A percentile compares a stretch with the other conserved stretches of the same genome.
phyloP scores from a whole-genome alignment of 148 eudicot species.

The Dysphania ambrosioides region DNA sequence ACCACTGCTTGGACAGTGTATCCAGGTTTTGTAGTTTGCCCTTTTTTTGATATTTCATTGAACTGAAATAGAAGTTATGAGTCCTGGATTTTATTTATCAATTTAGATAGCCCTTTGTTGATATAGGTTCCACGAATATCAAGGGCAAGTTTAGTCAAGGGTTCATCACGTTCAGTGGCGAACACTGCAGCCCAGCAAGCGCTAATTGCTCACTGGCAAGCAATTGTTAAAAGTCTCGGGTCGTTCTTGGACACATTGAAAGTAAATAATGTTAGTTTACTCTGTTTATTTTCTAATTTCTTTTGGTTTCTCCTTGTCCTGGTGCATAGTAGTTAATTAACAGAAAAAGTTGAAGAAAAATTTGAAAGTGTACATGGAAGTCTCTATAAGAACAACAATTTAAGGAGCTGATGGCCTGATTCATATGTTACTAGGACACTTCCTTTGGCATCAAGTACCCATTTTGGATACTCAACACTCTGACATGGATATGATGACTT shows the following conservation, averaged over 20 bases:
- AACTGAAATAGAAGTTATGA: neutral
- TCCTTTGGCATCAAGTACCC: too few relatives aligned
- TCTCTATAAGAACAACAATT: neutral
- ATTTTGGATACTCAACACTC: too few relatives aligned
- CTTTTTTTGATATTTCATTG: neutral
- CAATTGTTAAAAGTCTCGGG: slow-evolving; percentile 81
- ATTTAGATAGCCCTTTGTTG: neutral
- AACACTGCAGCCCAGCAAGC: slow-evolving; percentile 89
- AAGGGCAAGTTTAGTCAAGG: slow-evolving; percentile 93
- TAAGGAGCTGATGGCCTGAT: neutral
- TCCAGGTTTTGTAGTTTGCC: slow-evolving; percentile 53
- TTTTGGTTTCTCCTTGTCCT: slow-evolving; percentile 5
- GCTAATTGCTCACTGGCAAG: slow-evolving; percentile 97
- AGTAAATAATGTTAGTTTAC: slow-evolving; percentile 67
- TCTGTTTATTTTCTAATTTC: slow-evolving; percentile 4
- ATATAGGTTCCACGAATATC: slow-evolving; percentile 94
- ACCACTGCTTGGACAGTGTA: slow-evolving; percentile 88
- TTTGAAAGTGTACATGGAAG: neutral
- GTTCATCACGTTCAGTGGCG: slow-evolving; percentile 80
- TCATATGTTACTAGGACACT: too few relatives aligned
- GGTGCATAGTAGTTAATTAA: neutral
- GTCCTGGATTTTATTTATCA: slow-evolving; percentile 14
- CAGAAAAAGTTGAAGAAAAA: neutral
- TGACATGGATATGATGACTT: too few relatives aligned
- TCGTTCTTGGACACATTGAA: slow-evolving; percentile 73